A percentile compares a stretch with the other conserved stretches of the same genome.
These are phyloP conservation scores for Coemansia sp. DNA, from an alignment of 192 early-diverging fungal genomes.

Conservation along the genomic window DNA sequence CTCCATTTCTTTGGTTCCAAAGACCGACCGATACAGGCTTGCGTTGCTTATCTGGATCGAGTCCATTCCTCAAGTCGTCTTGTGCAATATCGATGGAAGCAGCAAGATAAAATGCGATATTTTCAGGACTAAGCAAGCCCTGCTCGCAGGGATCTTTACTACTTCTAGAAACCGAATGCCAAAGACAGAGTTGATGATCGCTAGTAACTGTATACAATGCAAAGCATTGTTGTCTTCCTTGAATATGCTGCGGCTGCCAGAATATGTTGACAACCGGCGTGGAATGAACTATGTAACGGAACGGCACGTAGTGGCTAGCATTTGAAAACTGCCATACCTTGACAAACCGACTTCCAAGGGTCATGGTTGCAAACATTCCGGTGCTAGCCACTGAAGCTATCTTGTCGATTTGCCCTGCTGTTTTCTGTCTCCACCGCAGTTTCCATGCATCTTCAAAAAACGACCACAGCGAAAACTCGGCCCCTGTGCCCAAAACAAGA, in stretches of 20 bases:
- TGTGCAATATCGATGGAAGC: neutral
- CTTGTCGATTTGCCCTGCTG: constrained; percentile 13
- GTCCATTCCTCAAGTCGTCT: neutral
- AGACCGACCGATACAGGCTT: neutral
- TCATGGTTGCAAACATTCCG: constrained; percentile 29
- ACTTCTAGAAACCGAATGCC: constrained; percentile 11
- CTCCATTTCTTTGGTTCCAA: neutral
- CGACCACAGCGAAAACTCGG: constrained; percentile 20
- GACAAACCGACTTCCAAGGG: constrained; percentile 20
- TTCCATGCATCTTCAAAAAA: constrained; percentile 15
- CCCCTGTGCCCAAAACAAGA: constrained; percentile 14
- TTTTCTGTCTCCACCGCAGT: constrained; percentile 5
- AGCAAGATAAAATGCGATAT: neutral
- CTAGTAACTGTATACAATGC: constrained; percentile 27
- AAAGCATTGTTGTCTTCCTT: neutral
- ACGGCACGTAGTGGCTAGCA: constrained; percentile 15
- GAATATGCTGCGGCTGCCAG: constrained; percentile 19
- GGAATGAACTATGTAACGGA: constrained; percentile 47
- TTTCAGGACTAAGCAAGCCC: neutral
- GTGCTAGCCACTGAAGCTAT: constrained; percentile 17
- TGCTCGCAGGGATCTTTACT: neutral
- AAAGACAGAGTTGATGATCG: constrained; percentile 15
- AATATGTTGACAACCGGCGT: constrained; percentile 23
- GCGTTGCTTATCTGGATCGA: neutral
- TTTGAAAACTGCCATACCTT: constrained; percentile 41